These are phyloP conservation scores for Halenospora varia DNA, from an alignment of 495 filamentous ascomycete genomes.

Conservation along the genomic window DNA sequence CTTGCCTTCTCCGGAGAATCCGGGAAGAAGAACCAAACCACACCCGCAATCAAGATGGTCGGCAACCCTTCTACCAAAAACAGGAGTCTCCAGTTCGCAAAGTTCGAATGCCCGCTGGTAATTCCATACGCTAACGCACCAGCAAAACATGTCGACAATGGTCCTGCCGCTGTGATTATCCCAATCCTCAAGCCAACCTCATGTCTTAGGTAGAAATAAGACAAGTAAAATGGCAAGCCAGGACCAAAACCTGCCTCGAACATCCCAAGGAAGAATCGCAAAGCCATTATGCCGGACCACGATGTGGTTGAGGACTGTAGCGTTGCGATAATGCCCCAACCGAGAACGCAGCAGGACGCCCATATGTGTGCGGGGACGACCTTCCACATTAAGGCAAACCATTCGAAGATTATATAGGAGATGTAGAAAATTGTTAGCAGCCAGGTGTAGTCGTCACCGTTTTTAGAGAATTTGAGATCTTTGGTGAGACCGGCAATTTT, in stretches of 20 bases:
- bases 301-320: slow-evolving; percentile 57
- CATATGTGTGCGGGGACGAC: slow-evolving; percentile 43
- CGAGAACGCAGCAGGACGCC: slow-evolving; percentile 25
- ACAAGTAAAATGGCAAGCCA: slow-evolving; percentile 69
- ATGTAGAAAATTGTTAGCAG: slow-evolving; percentile 78
- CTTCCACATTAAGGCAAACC: slow-evolving; percentile 69
- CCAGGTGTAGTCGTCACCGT: slow-evolving; percentile 51
- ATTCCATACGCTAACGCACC: slow-evolving; percentile 82
- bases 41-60: slow-evolving; percentile 56
- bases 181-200: slow-evolving; percentile 75
- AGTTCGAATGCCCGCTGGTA: slow-evolving; percentile 58
- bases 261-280: slow-evolving; percentile 60
- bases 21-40: slow-evolving; percentile 65
- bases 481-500: slow-evolving; percentile 43
- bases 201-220: slow-evolving; percentile 76
- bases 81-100: slow-evolving; percentile 74
- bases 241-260: slow-evolving; percentile 66
- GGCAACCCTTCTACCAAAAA: slow-evolving; percentile 83
- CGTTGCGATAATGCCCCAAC: slow-evolving; percentile 47
- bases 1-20: slow-evolving; percentile 65
- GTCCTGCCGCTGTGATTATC: slow-evolving; percentile 71
- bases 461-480: slow-evolving; percentile 35
- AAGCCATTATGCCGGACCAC: slow-evolving; percentile 61
- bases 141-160: slow-evolving; percentile 79
- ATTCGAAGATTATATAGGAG: slow-evolving; percentile 62